Conservation (phyloP, 2,329 filamentous ascomycete species). For the Paramyrothecium sp. region DNA sequence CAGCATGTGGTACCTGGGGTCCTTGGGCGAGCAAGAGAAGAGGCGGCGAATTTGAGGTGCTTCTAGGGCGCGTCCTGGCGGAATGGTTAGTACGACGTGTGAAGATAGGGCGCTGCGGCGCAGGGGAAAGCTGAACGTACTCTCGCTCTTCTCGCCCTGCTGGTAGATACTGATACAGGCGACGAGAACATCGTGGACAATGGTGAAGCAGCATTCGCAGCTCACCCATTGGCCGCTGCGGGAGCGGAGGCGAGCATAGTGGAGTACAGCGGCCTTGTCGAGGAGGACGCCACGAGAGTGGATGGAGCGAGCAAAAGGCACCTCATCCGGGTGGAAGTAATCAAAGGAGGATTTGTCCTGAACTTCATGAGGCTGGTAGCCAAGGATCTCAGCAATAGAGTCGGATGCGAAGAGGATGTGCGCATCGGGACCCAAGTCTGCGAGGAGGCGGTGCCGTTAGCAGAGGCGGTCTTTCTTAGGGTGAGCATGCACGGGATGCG, state of each 20-base stretch:
- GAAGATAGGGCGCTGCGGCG: too few species aligned
- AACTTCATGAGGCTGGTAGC: constrained; percentile 74
- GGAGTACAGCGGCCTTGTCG: constrained; percentile 81
- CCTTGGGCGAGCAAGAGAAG: constrained; percentile 77
- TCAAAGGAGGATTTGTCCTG: constrained; percentile 77
- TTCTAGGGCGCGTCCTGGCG: constrained; percentile 69
- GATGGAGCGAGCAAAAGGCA: constrained; percentile 70
- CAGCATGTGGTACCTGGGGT: constrained; percentile 88
- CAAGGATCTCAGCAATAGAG: constrained; percentile 79
- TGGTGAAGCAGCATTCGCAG: constrained; percentile 86
- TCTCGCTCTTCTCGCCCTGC: constrained; percentile 66
- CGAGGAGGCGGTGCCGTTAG: not conserved
- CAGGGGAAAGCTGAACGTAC: constrained; percentile 49
- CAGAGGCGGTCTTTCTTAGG: constrained; percentile 7
- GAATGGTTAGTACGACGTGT: not conserved
- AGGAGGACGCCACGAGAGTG: constrained; percentile 72
- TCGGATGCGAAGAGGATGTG: constrained; percentile 82
- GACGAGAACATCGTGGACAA: constrained; percentile 85
- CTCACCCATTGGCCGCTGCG: constrained; percentile 70
- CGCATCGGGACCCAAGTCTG: constrained; percentile 73
- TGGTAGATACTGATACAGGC: constrained; percentile 80
- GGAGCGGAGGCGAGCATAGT: constrained; percentile 72
- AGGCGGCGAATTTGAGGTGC: constrained; percentile 76
- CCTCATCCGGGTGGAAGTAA: constrained; percentile 81
- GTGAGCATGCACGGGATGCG: not conserved